Base-by-base conservation (phyloP, 2,329 filamentous ascomycete species). In the Ophiocordyceps camponoti-saundersi region DNA sequence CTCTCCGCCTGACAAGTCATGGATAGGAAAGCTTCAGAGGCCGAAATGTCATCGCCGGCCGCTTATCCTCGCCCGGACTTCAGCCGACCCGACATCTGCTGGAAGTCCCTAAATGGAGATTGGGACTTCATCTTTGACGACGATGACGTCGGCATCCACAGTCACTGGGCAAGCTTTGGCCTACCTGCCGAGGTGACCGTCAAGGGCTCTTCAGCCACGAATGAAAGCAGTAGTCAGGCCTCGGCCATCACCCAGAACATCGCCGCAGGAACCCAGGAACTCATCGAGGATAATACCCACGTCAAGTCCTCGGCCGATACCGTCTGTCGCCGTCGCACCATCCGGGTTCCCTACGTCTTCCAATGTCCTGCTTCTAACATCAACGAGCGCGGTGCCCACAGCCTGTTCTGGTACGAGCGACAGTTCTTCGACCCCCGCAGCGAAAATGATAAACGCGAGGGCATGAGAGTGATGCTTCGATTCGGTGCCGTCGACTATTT, bases 41-140 rank as follows among this genome's bases (percentile, higher is more conserved):
- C 7, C 34, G 34, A 16, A 11, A 5, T 16, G 15, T 16, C 34
- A 36, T 16, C 34, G 18, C 10, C 20, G 15, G 32, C 50, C 6
- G 3, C 46, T 8, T 81, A 84, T 53, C 80, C 79, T 22, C 75
- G 80, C 47, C 78, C 79, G 1, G 79, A 83, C 61, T 82, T 82
- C 58, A 57, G 72, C 47, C 76, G 78, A 47, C 60, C 63, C 30
- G 56, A 65, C 23, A 66, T 79, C 26, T 68, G 64, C 43, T 83
- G 79, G 79, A 59, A 64, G 40, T 73, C 73, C 1, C 70, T 83
- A 44, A 75, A 83, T 52, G 78, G 79, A 1, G 62, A 68, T 6
- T 83, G 80, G 79, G 66, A 70, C 48, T 78, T 83, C 54, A 59
- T 76, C 44, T 82, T 82, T 49, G 80, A 84, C 57, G 79, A 83